Evolutionary conservation across 1,284 basidiomycete species (phyloP), one percentile per base, ranked within the genome.

Genomic region (Gomphus sp.): DNA sequence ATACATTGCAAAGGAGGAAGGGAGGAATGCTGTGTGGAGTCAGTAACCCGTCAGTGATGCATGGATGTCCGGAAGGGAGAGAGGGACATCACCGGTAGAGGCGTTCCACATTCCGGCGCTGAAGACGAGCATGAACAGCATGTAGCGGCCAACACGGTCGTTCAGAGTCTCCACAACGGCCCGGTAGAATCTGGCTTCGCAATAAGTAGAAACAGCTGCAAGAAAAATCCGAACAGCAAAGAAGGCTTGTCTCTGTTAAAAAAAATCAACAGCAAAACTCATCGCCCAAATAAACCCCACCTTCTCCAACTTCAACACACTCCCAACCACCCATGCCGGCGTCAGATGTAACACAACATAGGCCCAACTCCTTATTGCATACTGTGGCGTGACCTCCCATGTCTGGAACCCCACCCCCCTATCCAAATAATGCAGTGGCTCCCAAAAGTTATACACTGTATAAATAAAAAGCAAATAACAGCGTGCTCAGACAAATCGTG

Each of bases 371-470:
- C 97, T 79, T 63, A 99, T 87, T 6, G 93, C 87, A 69, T 89
- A 98, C 59, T 82, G 74, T 6, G 97, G 94, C 10, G 94, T 91
- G 7, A 92, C 86, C 70, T 99, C 97, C 97, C 97, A 99, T 1
- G 97, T 98, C 73, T 99, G 94, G 72, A 99, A 98, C 7, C 91
- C 93, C 65, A 85, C 77, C 34, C 91, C 91, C 63, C 85, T 76
- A 63, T 85, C 81, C 56, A 95, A 76, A 72, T 94, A 93, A 72
- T 98, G 96, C 37, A 99, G 74, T 25, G 97, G 96, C 69, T 99
- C 97, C 92, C 92, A 99, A 73, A 98, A 99, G 72, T 99, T 99
- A 80, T 88, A 99, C 11, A 96, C 94, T 97, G 64, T n/a, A 31
- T 16, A n/a, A n/a, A n/a, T n/a, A n/a, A n/a, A n/a, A n/a, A n/a